phyloP scores from a whole-genome alignment of 2,329 filamentous ascomycete genomes.

The Aspergillus sp. region DNA sequence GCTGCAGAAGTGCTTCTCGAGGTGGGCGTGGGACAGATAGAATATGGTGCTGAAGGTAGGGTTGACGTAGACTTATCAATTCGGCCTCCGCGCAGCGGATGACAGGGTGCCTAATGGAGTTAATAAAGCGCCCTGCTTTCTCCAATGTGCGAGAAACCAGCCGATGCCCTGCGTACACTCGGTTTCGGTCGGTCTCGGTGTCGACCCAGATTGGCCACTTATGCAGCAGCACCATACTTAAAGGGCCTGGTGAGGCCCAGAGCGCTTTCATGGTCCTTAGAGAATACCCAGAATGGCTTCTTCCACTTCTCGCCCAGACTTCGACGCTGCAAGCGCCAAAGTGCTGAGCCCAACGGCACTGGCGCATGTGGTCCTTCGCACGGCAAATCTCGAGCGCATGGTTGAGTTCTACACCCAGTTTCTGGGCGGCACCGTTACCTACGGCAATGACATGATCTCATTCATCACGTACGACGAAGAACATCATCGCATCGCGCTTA shows the following conservation, averaged over 20 bases:
- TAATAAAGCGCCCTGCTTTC: background rate
- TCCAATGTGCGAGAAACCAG: background rate
- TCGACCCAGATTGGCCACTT: too few species aligned
- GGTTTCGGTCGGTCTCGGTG: too few species aligned
- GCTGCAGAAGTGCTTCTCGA: background rate
- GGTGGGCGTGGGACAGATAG: too few species aligned
- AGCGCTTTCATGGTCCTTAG: too few species aligned
- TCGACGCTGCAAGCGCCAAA: background rate
- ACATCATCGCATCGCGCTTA: conserved; percentile 45
- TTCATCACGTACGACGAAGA: conserved; percentile 50
- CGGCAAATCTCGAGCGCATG: background rate
- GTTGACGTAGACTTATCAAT: too few species aligned
- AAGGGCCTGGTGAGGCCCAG: background rate
- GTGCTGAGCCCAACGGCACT: conserved; percentile 10
- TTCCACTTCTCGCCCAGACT: background rate
- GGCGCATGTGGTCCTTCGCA: background rate
- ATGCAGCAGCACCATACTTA: too few species aligned
- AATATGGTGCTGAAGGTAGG: too few species aligned
- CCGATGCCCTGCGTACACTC: background rate
- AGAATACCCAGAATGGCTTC: background rate
- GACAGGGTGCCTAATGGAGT: too few species aligned
- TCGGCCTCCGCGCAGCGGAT: too few species aligned
- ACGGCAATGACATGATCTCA: conserved; percentile 5
- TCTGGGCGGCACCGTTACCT: background rate
- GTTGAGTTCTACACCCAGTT: background rate